Evolutionary conservation across 768 basidiomycete species (phyloP).

Genomic region (Tylopilus sp.): DNA sequence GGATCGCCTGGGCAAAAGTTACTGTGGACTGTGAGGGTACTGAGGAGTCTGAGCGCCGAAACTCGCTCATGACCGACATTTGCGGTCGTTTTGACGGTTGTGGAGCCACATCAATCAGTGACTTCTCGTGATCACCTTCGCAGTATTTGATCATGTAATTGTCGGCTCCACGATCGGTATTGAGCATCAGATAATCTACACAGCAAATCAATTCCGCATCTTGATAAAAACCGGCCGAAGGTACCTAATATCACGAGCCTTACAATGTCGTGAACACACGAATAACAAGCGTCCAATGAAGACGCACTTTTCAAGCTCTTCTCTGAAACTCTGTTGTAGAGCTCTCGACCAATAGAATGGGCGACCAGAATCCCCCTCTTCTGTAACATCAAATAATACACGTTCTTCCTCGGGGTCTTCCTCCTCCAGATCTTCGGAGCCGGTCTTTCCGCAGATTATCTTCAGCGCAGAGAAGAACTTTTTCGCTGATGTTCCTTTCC

Average conservation of each 20-base stretch:
- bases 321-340: slow-evolving; percentile 78
- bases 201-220: neutral
- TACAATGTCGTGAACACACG: slow-evolving; percentile 8
- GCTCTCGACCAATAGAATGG: slow-evolving; percentile 82
- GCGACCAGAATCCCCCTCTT: slow-evolving; percentile 49
- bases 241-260: slow-evolving; percentile 82
- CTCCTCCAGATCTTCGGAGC: slow-evolving; percentile 70
- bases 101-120: slow-evolving; percentile 76
- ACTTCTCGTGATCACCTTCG: slow-evolving; percentile 74
- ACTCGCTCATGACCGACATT: slow-evolving; percentile 73
- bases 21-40: slow-evolving; percentile 38
- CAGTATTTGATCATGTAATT: slow-evolving; percentile 94
- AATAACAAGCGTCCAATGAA: neutral
- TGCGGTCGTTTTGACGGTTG: slow-evolving; percentile 60
- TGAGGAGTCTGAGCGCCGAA: slow-evolving; percentile 46
- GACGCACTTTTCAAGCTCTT: slow-evolving; percentile 82
- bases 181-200: slow-evolving; percentile 86
- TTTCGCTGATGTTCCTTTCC: slow-evolving; percentile 66
- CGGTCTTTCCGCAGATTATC: slow-evolving; percentile 83
- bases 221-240: neutral
- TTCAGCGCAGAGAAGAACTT: slow-evolving; percentile 65
- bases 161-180: slow-evolving; percentile 83
- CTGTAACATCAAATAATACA: slow-evolving; percentile 62
- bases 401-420: slow-evolving; percentile 74
- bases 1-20: slow-evolving; percentile 38